phyloP scores from a whole-genome alignment of 2,329 filamentous ascomycete genomes.

The Sporothrix variecibatus region DNA sequence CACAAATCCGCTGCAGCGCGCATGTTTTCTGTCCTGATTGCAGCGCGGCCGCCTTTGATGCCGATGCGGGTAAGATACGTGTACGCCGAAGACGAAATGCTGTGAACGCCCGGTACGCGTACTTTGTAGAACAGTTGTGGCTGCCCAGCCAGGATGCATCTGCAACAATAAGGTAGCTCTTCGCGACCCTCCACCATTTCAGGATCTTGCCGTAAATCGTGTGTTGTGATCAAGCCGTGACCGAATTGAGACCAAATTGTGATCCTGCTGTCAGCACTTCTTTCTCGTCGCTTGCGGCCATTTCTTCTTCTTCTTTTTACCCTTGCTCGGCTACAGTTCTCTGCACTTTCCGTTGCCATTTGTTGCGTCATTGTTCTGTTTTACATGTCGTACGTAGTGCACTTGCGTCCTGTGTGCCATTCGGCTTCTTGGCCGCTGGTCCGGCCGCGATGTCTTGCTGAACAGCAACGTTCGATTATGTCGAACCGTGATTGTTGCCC shows the following conservation, averaged over 20 bases:
- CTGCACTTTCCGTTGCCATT: neutral
- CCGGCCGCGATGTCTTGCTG: conserved; percentile 3
- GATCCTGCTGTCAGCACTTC: neutral
- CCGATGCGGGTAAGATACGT: neutral
- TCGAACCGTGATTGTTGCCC: neutral
- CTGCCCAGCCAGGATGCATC: neutral
- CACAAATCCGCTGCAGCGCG: neutral
- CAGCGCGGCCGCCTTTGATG: neutral
- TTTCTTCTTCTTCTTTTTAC: too few relatives aligned
- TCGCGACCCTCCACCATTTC: conserved; percentile 12
- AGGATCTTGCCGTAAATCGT: conserved; percentile 11
- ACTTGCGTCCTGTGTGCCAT: neutral
- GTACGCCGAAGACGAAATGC: neutral
- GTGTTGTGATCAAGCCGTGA: neutral
- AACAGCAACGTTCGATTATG: neutral
- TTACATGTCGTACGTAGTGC: neutral
- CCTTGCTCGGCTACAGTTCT: neutral
- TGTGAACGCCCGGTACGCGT: neutral
- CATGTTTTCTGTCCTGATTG: neutral
- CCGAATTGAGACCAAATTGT: neutral
- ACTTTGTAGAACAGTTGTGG: neutral
- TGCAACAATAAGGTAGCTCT: neutral
- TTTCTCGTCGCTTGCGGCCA: conserved; percentile 3
- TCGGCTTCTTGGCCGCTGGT: neutral
- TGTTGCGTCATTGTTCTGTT: neutral